Base-by-base conservation (phyloP, 768 basidiomycete species). In the Auricularia sp. region DNA sequence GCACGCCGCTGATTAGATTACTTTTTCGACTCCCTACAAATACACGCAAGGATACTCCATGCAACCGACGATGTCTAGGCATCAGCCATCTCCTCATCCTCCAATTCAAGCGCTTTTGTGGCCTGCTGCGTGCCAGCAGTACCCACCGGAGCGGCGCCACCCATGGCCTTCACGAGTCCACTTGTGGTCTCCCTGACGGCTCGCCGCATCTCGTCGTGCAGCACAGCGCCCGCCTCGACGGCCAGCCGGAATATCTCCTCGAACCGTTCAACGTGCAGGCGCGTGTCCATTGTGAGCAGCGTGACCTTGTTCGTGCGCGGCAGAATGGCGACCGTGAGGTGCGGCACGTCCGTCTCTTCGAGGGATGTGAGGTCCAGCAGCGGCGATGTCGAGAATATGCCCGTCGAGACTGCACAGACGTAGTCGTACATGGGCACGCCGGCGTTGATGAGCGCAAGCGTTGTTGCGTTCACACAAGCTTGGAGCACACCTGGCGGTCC, bases 401-500 rank as follows among this genome's bases (percentile, higher is more conserved):
- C 95, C 54, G 92, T 87, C 2, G 91, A 88, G 62, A 97, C 82
- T 6, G 95, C 92, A 66, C 92, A 92, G 63, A 97, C 87, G 73
- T 96, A 94, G 77, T 98, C 95, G 62, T 85, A 75, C 69, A 98
- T 80, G 0, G 97, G 90, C 29, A 99, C 88, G 1, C 97, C 97
- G 4, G 95, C 94, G 62, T 83, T 86, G 69, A 91, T 84, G 36
- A 99, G 83, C 0, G 96, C 94, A 51, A 99, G 83, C 5, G 94
- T 97, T 3, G 94, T 94, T 39, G 88, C 95, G 73, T 98, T 99
- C 71, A 99, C 91, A 68, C 92, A 89, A 4, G 95, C 87, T 65
- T 92, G 89, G 29, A 98, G 82, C 51, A 98, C 79, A 0, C 92
- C 92, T 67, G 45, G 3, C 35, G 4, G 16, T 21, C 63, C 18